phyloP scores from a whole-genome alignment of 768 basidiomycete genomes.

The Boletales sp. region DNA sequence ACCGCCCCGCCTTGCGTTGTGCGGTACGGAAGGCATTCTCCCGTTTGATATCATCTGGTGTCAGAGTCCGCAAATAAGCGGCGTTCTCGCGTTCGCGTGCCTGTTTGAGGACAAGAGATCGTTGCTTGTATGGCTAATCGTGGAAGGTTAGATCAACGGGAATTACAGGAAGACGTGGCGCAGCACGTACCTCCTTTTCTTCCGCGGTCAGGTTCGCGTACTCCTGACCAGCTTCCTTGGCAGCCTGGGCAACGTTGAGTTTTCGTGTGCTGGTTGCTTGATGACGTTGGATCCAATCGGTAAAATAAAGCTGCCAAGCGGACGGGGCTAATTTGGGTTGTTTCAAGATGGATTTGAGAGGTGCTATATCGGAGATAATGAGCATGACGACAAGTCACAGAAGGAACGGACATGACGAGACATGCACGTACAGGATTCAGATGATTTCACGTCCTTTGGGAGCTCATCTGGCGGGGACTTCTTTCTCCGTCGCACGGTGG shows the following conservation, averaged over 20 bases:
- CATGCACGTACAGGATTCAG: conserved; percentile 45
- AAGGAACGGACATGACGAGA: conserved; percentile 27
- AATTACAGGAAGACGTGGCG: conserved; percentile 24
- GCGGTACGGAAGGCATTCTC: conserved; percentile 91
- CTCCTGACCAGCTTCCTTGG: conserved; percentile 90
- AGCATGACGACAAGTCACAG: conserved; percentile 27
- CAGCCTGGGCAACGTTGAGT: conserved; percentile 91
- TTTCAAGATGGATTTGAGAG: conserved; percentile 72
- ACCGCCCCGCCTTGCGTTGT: conserved; percentile 90
- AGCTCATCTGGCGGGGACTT: conserved; percentile 30
- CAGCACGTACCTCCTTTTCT: conserved; percentile 72
- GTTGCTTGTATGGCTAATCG: conserved; percentile 75
- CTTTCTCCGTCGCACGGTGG: conserved; percentile 67
- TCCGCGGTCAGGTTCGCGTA: conserved; percentile 75
- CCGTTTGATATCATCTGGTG: conserved; percentile 91
- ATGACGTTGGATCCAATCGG: conserved; percentile 89
- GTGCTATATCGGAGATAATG: conserved; percentile 42
- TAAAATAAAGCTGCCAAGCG: conserved; percentile 96
- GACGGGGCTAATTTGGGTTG: conserved; percentile 91
- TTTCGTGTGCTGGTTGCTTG: conserved; percentile 78
- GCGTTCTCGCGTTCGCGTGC: conserved; percentile 76
- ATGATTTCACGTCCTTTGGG: conserved; percentile 38
- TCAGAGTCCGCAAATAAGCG: conserved; percentile 83
- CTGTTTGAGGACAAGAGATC: conserved; percentile 83
- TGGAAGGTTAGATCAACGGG: conserved; percentile 16